Evolutionary conservation across 1,284 basidiomycete genomes (phyloP).

Genomic region (Termitomyces sp.): DNA sequence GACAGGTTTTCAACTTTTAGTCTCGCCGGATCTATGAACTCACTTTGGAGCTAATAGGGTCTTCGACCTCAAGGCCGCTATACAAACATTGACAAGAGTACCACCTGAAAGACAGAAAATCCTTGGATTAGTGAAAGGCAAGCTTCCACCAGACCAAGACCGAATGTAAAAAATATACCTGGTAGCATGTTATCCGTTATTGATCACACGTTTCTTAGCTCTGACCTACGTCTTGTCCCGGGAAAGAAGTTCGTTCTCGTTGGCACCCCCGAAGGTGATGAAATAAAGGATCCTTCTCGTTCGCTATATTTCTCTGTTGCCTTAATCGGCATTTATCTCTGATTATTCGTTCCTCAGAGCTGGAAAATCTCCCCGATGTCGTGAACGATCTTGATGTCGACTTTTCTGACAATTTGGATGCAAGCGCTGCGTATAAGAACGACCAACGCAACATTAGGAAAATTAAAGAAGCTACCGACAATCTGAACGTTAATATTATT

Average conservation of each 20-base stretch:
- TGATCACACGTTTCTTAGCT: constrained; percentile 28
- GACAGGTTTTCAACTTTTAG: constrained; percentile 46
- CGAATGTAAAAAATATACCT: constrained; percentile 41
- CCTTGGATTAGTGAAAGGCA: constrained; percentile 80
- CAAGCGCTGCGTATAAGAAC: constrained; percentile 55
- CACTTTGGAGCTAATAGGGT: constrained; percentile 38
- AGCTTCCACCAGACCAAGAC: constrained; percentile 71
- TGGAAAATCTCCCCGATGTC: constrained; percentile 66
- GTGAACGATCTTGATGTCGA: constrained; percentile 79
- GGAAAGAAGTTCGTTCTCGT: constrained; percentile 78
- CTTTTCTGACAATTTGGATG: constrained; percentile 56
- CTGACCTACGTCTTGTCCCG: constrained; percentile 51
- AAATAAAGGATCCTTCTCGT: constrained; percentile 73
- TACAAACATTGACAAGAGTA: constrained; percentile 74
- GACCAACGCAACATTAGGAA: constrained; percentile 78
- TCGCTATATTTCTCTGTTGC: constrained; percentile 15
- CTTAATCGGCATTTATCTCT: neutral
- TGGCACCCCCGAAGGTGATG: constrained; percentile 78
- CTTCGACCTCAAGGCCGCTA: constrained; percentile 59
- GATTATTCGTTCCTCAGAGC: constrained; percentile 34
- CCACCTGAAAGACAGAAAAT: constrained; percentile 88
- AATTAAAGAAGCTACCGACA: constrained; percentile 66
- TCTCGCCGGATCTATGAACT: neutral
- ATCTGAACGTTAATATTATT: constrained; percentile 68
- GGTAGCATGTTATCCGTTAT: neutral